Base-by-base conservation (phyloP, 129 eudicot genomes). In the Artemisia tridentata region DNA sequence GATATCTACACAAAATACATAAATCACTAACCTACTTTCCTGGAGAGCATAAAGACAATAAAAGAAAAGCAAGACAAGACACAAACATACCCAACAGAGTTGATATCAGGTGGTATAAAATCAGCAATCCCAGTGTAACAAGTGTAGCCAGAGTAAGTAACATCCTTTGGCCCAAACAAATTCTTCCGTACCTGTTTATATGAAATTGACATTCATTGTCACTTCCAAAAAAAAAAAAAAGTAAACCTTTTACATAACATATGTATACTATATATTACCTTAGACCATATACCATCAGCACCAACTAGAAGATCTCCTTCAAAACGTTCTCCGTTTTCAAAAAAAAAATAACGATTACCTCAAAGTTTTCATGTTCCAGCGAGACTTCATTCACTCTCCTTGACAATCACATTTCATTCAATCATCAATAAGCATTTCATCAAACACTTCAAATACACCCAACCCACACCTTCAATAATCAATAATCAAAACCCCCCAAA, bases 51-150 rank as follows among this genome's bases (percentile, higher is more conserved):
- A 51, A 53, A 63, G 14, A 25, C 1, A 23, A 47, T 5, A 47
- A 43, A 64, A 12, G 41, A 10, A 12, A 69, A 31, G 19, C 19
- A 20, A 61, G 1, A 57, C 43, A 65, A 56, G 2, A 45, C 38
- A 25, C 31, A 14, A 29, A 51, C 88, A 71, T 86, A 95, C 99
- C 99, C 99, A 54, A 95, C 97, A 3, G 93, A 75, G 59, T 90
- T 83, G 55, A 95, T 95, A 81, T 95, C 99, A 11, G 96, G 93
- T 60, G 99, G 99, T 59, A 90, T 83, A 80, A 87, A 95, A 86
- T 95, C 99, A 73, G 96, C 96, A 56, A 95, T 95, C 48, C 99
- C 99, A 13, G 99, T 95, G 84, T 95, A 95, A 77, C 99, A 95
- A 55, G 99, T 95, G 84, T 95, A 95, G 65, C 93, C 99, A 3